These are phyloP conservation scores for Polygonum aviculare DNA, from an alignment of 148 eudicot genomes.

Conservation along the genomic window DNA sequence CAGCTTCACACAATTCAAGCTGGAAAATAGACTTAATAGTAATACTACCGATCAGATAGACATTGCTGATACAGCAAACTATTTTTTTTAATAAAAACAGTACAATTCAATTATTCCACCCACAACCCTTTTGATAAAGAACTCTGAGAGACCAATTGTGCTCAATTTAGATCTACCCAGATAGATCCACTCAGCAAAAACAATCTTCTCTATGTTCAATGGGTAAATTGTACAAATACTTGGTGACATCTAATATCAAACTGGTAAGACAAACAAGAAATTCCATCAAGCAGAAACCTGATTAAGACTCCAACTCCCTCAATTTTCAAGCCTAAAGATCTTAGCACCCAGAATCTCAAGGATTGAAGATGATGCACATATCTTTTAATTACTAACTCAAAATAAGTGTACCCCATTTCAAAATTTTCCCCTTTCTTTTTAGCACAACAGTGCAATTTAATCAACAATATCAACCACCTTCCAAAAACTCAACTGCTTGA, in stretches of 20 bases:
- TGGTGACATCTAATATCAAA: not conserved
- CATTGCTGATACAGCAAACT: not conserved
- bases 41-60: not conserved
- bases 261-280: not conserved
- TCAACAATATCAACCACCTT: not conserved
- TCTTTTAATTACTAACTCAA: not conserved
- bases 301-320: conserved; percentile 7
- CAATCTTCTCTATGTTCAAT: not conserved
- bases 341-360: not conserved
- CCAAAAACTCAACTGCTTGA: conserved; percentile 1
- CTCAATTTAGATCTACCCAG: not conserved
- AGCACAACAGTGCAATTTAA: not conserved
- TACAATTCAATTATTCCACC: not conserved
- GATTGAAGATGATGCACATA: not conserved
- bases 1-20: not conserved
- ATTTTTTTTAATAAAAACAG: no score
- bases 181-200: not conserved
- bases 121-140: not conserved
- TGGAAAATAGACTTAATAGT: not conserved
- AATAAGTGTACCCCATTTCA: not conserved
- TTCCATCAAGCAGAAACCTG: not conserved
- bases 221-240: not conserved
- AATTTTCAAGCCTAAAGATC: not conserved
- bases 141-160: not conserved
- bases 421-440: not conserved